Conservation (phyloP, 2,329 filamentous ascomycete species). For the Diplodia corticola region DNA sequence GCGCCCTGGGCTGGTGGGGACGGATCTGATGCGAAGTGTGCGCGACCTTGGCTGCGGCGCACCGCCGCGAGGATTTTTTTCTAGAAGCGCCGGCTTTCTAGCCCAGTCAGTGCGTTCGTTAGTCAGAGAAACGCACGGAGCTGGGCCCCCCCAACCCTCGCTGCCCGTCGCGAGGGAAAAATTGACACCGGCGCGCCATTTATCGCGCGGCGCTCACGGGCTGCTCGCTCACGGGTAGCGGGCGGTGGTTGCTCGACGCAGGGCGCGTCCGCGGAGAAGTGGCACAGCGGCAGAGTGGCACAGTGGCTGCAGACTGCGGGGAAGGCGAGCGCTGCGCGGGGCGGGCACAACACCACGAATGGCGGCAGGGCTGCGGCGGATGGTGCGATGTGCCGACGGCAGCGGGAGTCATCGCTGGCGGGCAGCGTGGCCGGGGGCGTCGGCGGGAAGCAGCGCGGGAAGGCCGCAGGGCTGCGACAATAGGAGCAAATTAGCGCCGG, state of each 20-base stretch:
- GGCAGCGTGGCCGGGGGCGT: constrained; percentile 1
- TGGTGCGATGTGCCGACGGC: constrained; percentile 9
- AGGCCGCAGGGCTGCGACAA: constrained; percentile 12
- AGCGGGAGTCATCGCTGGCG: constrained; percentile 17
- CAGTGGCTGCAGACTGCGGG: background rate
- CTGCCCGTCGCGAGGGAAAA: constrained; percentile 3
- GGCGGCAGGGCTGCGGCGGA: background rate
- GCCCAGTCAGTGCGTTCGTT: constrained; percentile 13
- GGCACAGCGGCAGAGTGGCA: background rate
- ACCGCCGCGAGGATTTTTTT: constrained; percentile 17
- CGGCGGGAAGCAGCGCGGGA: constrained; percentile 17
- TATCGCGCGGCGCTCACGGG: background rate
- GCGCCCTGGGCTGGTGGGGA: background rate
- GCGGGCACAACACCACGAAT: background rate
- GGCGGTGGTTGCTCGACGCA: background rate
- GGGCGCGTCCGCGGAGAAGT: background rate
- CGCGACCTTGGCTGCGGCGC: constrained; percentile 10
- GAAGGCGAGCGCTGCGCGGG: background rate
- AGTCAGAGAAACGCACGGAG: constrained; percentile 18
- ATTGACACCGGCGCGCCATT: background rate
- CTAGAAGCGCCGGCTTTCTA: constrained; percentile 16
- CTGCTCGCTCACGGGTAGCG: too few relatives aligned
- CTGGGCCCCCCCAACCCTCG: background rate
- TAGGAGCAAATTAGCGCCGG: constrained; percentile 19
- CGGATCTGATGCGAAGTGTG: constrained; percentile 20